Base-by-base conservation (phyloP, 805 yeast genomes). In the Monosporozyma aquatica region DNA sequence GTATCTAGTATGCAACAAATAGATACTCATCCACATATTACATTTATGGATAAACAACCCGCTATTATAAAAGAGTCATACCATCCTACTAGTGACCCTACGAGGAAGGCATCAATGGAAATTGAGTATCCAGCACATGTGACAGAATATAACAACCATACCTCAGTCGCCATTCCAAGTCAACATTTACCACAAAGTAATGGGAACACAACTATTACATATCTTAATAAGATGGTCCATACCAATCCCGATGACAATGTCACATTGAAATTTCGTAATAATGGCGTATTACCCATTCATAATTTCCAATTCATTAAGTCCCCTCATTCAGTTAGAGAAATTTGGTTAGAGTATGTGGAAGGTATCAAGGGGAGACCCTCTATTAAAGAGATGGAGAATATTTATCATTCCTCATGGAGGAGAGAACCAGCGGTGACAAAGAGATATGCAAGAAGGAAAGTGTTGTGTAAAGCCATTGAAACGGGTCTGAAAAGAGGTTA, bases 301-400 rank as follows among this genome's bases (percentile, higher is more conserved):
- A 29, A 40, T 13, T 67, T 66, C 44, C 58, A 64, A 15, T 68
- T 69, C 47, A 52, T 66, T 30, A 66, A 65, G 45, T 69, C 71
- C 0, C 72, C 73, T 13, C 66, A 64, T n/a, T 57, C 73, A 3
- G 72, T 74, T 1, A 52, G 64, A 29, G 80, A 75, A 47, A 69
- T 76, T 15, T 76, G 81, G 81, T 65, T 68, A 47, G 81, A 76
- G 54, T 76, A 74, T 45, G 67, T 72, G 5, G 68, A 69, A 42
- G 80, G 80, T 0, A 47, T 71, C 5, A 65, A 70, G 41, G 74
- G 68, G 3, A 75, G 74, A 49, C 78, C 78, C 0, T 72, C 80
- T 3, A 65, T 75, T 29, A 68, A 67, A 45, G 60, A 69, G 10
- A 57, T 76, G 55, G 80, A 76, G 50, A 43, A 53, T 6, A 66